phyloP scores from a whole-genome alignment of 768 basidiomycete species.

The Cystobasidium onofrii region DNA sequence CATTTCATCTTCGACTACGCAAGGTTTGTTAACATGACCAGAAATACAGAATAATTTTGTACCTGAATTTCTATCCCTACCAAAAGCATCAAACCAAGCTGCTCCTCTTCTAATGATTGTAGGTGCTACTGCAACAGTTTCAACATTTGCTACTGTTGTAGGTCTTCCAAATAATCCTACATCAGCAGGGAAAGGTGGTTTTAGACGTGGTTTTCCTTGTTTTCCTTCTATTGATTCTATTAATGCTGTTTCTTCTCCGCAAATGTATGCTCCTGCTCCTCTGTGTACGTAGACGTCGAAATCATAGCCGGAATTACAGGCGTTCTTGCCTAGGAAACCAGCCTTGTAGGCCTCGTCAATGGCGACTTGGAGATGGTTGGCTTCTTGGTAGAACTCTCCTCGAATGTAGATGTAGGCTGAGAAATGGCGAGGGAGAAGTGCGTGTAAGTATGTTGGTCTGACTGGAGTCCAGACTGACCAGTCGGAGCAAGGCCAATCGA shows the following conservation, averaged over 20 bases:
- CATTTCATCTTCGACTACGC: constrained; percentile 98
- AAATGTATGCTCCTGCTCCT: constrained; percentile 96
- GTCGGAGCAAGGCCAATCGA: not conserved
- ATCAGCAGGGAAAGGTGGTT: constrained; percentile 97
- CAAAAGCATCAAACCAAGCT: constrained; percentile 86
- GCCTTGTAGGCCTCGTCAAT: constrained; percentile 89
- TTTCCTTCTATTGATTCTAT: constrained; percentile 97
- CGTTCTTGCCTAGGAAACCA: constrained; percentile 78
- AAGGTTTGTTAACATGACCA: constrained; percentile 96
- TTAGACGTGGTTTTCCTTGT: constrained; percentile 93
- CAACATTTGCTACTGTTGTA: constrained; percentile 94
- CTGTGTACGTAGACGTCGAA: constrained; percentile 99
- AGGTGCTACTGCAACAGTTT: constrained; percentile 94
- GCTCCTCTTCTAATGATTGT: constrained; percentile 87
- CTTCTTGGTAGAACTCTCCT: constrained; percentile 95
- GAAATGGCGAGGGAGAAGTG: not conserved
- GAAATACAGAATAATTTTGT: constrained; percentile 96
- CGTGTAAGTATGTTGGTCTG: no score
- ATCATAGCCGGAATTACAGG: constrained; percentile 82
- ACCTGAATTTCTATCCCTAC: constrained; percentile 82
- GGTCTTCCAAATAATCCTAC: constrained; percentile 97
- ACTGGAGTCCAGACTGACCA: not conserved
- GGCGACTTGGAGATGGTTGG: constrained; percentile 84
- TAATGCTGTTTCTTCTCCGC: constrained; percentile 94
- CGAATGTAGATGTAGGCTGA: constrained; percentile 98